These are phyloP conservation scores for Didymella sp. DNA, from an alignment of 2,329 filamentous ascomycete genomes.

Conservation along the genomic window DNA sequence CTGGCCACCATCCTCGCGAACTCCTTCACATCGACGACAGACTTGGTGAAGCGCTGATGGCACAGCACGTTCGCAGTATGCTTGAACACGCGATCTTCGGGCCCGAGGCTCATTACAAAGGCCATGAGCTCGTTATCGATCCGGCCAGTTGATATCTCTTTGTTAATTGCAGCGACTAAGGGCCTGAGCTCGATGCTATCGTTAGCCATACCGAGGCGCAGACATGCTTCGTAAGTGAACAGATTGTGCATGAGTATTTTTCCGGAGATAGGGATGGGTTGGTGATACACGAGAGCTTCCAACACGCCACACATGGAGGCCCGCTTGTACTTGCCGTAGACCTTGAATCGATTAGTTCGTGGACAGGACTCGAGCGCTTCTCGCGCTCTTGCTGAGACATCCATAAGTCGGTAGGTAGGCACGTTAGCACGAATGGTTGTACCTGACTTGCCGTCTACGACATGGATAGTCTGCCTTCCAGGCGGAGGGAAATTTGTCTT, in stretches of 20 bases:
- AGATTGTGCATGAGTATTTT: neutral
- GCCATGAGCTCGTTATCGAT: neutral
- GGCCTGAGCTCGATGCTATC: neutral
- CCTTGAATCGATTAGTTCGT: neutral
- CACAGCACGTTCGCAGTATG: conserved; percentile 5
- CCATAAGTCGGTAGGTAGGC: neutral
- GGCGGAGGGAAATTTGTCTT: neutral
- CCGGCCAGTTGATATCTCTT: neutral
- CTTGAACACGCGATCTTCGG: neutral
- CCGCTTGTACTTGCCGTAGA: conserved; percentile 1
- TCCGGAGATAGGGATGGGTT: neutral
- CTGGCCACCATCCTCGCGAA: conserved; percentile 4
- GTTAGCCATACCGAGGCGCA: neutral
- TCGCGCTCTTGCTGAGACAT: neutral
- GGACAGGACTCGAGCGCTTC: neutral
- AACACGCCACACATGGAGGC: neutral
- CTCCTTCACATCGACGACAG: neutral
- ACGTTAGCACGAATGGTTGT: neutral
- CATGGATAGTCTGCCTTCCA: neutral
- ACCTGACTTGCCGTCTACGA: conserved; percentile 5
- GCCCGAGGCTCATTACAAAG: neutral
- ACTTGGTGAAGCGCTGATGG: conserved; percentile 1
- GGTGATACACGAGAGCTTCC: neutral
- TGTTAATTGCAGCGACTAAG: neutral
- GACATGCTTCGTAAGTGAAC: conserved; percentile 6